Percentiles rank a stretch among this genome's conserved stretches.
phyloP scores from a whole-genome alignment of 2,329 filamentous ascomycete genomes.

The Diaporthe citrichinensis region DNA sequence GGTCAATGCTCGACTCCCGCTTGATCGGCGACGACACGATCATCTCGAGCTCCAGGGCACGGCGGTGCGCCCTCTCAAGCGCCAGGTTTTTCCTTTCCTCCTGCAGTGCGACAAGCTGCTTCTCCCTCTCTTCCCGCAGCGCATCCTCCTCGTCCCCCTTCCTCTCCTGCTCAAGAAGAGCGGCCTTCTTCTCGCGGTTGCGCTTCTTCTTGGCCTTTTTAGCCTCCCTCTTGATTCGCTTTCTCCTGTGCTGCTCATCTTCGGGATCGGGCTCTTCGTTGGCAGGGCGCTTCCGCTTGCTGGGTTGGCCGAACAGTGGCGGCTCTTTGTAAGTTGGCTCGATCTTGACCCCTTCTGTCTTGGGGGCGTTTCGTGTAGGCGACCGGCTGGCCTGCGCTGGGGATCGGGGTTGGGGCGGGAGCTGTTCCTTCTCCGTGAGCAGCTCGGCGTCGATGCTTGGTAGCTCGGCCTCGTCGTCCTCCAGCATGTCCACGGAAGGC shows the following conservation, averaged over 20 bases:
- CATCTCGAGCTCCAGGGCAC: slow-evolving; percentile 37
- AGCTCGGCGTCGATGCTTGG: background rate
- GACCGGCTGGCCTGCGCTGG: background rate
- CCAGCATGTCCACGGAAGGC: background rate
- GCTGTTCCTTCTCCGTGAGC: background rate
- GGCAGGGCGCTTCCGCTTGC: slow-evolving; percentile 29
- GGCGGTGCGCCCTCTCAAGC: slow-evolving; percentile 33
- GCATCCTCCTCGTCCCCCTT: background rate
- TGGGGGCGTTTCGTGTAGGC: background rate
- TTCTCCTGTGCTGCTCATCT: background rate
- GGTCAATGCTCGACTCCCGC: background rate
- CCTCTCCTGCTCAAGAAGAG: background rate
- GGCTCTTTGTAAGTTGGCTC: background rate
- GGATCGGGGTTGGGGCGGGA: too few species aligned
- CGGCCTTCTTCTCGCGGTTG: background rate
- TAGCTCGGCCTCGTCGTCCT: slow-evolving; percentile 1
- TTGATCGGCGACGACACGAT: slow-evolving; percentile 34
- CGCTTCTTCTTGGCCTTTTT: background rate
- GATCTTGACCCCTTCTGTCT: slow-evolving; percentile 8
- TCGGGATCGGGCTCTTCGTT: slow-evolving; percentile 8
- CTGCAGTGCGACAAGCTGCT: background rate
- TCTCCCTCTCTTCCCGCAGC: background rate
- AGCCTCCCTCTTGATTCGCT: background rate
- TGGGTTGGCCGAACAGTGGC: slow-evolving; percentile 31
- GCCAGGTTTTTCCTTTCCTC: slow-evolving; percentile 36